These are phyloP conservation scores for Mycena kentingensis DNA, from an alignment of 768 basidiomycete genomes.

Conservation along the genomic window DNA sequence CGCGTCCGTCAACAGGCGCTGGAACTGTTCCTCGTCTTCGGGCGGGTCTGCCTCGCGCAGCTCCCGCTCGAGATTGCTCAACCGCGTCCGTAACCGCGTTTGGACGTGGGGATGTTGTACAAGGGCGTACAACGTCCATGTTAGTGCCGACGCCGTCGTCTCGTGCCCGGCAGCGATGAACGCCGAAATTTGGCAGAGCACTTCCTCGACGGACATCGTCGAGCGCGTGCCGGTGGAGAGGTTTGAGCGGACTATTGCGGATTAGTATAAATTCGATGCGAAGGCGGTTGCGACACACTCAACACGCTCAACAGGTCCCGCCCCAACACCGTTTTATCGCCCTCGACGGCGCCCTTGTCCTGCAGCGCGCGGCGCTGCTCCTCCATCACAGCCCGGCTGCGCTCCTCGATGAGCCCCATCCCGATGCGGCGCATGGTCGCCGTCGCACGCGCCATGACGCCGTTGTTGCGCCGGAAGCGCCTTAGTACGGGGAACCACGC, in stretches of 20 bases:
- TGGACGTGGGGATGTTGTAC: slow-evolving; percentile 46
- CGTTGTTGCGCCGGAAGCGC: slow-evolving; percentile 48
- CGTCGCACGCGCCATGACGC: slow-evolving; percentile 44
- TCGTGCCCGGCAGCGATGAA: slow-evolving; percentile 70
- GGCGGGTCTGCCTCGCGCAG: slow-evolving; percentile 24
- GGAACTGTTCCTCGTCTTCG: slow-evolving; percentile 13
- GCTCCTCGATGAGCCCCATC: slow-evolving; percentile 51
- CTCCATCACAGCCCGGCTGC: slow-evolving; percentile 40
- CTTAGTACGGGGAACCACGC: slow-evolving; percentile 60
- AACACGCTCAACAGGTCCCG: slow-evolving; percentile 60
- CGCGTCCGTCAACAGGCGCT: slow-evolving; percentile 25
- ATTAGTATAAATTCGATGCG: not conserved
- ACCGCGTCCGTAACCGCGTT: slow-evolving; percentile 45
- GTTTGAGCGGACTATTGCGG: slow-evolving; percentile 59
- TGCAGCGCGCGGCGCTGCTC: slow-evolving; percentile 22
- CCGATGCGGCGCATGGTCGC: slow-evolving; percentile 57
- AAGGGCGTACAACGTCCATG: slow-evolving; percentile 66
- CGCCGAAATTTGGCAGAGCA: slow-evolving; percentile 63
- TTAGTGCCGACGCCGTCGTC: slow-evolving; percentile 56
- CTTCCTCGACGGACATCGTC: slow-evolving; percentile 57
- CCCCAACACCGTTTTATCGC: slow-evolving; percentile 39
- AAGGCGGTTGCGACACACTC: slow-evolving; percentile 36
- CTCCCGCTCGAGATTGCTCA: slow-evolving; percentile 30
- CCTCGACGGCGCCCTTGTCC: slow-evolving; percentile 25
- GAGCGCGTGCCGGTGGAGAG: slow-evolving; percentile 42